phyloP scores from a whole-genome alignment of 2,329 filamentous ascomycete genomes.

The Penicillium sp. region DNA sequence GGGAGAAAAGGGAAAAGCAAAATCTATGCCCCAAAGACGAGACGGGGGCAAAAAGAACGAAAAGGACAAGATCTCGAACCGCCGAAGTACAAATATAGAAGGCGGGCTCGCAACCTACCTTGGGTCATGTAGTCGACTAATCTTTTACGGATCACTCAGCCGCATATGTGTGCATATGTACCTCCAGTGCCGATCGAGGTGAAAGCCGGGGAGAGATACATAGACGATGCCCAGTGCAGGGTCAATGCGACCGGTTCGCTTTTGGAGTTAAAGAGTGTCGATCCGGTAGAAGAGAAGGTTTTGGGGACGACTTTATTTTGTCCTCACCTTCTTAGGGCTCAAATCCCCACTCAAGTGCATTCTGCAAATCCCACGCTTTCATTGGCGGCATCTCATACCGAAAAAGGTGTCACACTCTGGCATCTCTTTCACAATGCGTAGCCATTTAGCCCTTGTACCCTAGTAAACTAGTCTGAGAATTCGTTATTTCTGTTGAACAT shows the following conservation, averaged over 20 bases:
- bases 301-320: neutral
- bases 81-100: neutral
- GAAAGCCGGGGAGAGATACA: neutral
- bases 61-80: neutral
- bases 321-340: slow-evolving; percentile 5
- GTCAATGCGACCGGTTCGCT: neutral
- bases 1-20: neutral
- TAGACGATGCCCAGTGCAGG: too few relatives aligned
- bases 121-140: neutral
- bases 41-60: neutral
- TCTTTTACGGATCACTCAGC: neutral
- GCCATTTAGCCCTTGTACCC: slow-evolving; percentile 2
- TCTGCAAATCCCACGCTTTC: slow-evolving; percentile 10
- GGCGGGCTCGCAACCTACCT: neutral
- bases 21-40: neutral
- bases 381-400: slow-evolving; percentile 19
- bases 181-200: neutral
- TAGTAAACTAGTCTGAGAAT: neutral
- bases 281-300: neutral
- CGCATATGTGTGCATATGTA: too few relatives aligned
- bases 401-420: slow-evolving; percentile 11
- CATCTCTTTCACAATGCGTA: neutral
- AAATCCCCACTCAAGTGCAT: slow-evolving; percentile 13
- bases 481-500: neutral
- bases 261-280: neutral